These are phyloP conservation scores for Escallonia herrerae DNA, from an alignment of 129 eudicot genomes.

Conservation along the genomic window DNA sequence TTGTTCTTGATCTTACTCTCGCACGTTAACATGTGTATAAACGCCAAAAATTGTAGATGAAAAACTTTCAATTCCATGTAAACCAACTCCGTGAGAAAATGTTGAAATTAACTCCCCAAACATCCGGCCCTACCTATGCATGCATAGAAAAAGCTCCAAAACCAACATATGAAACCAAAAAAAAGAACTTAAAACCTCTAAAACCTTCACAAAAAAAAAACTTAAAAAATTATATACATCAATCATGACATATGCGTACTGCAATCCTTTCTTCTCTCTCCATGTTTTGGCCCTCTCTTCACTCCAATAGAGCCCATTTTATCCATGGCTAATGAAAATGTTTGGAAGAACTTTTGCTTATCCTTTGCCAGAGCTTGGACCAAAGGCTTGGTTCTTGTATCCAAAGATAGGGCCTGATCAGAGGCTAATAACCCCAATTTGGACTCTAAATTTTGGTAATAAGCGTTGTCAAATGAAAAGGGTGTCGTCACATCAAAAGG, in stretches of 20 bases:
- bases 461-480: constrained; percentile 64
- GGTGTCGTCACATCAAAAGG: constrained; percentile 93
- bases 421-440: constrained; percentile 58
- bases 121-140: not conserved
- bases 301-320: constrained; percentile 84
- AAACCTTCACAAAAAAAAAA: not conserved
- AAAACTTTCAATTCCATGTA: too few relatives aligned
- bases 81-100: too few relatives aligned
- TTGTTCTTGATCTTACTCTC: too few relatives aligned
- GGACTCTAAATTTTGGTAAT: constrained; percentile 67
- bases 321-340: constrained; percentile 69
- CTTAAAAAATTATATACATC: not conserved
- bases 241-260: constrained; percentile 28
- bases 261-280: constrained; percentile 70
- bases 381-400: constrained; percentile 66
- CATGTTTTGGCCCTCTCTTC: constrained; percentile 73
- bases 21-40: too few relatives aligned
- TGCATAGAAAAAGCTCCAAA: not conserved
- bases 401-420: constrained; percentile 67
- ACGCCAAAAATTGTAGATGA: too few relatives aligned
- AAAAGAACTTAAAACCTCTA: not conserved
- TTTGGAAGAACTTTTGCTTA: constrained; percentile 52
- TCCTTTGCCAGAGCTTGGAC: constrained; percentile 60
- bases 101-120: not conserved
- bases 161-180: not conserved